Conservation (phyloP, 495 filamentous ascomycete species). For the Staphylotrichum longicolle region DNA sequence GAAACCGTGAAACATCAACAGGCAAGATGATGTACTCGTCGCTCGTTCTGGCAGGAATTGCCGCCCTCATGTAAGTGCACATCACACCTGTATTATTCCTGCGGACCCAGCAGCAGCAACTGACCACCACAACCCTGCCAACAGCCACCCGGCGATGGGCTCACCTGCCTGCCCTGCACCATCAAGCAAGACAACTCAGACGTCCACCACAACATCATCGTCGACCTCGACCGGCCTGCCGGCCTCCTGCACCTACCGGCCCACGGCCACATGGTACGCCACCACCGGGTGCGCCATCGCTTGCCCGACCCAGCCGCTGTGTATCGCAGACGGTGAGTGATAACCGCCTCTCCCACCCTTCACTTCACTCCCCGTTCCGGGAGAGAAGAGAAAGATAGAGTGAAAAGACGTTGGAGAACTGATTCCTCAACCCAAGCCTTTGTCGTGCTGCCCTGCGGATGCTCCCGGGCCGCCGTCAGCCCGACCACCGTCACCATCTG, state of each 20-base stretch:
- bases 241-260: slow-evolving; percentile 16
- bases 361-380: not conserved
- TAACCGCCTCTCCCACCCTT: not conserved
- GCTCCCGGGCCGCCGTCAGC: slow-evolving; percentile 17
- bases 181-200: not conserved
- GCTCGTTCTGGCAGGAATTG: slow-evolving; percentile 3
- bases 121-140: not conserved
- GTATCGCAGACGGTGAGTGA: slow-evolving; percentile 15
- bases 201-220: not conserved
- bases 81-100: not conserved
- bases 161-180: slow-evolving; percentile 4
- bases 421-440: not conserved
- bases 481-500: slow-evolving; percentile 26
- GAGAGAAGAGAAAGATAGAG: no score
- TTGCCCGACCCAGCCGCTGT: slow-evolving; percentile 5
- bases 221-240: slow-evolving; percentile 4
- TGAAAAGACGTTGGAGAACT: no score
- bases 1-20: no score
- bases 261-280: slow-evolving; percentile 13
- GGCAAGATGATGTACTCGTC: not conserved
- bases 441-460: slow-evolving; percentile 28
- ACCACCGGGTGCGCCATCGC: slow-evolving; percentile 18
- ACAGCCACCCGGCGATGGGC: slow-evolving; percentile 10
- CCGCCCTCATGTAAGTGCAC: slow-evolving; percentile 11
- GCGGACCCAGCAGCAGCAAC: not conserved